Evolutionary conservation across 2,329 filamentous ascomycete genomes (phyloP), one percentile per base, ranked within the genome.

Genomic region (Talaromyces marneffei): DNA sequence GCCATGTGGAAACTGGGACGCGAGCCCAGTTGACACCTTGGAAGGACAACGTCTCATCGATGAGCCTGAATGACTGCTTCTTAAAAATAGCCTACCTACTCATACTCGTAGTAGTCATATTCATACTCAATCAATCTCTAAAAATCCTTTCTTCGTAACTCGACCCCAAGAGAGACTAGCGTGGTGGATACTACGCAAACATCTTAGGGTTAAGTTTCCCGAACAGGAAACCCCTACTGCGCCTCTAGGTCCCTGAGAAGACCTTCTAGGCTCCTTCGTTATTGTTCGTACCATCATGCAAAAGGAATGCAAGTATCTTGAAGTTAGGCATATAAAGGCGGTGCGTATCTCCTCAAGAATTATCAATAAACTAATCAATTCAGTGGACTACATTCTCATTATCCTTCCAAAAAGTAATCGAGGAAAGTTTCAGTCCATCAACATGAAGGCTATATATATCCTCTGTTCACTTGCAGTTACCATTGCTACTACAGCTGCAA

Each of bases 171-270:
- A 2, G n/a, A n/a, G 54, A 31, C 39, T 57, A 57, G 37, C 54
- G 39, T 23, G 18, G 56, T 56, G 33, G 54, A 42, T 37, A 37
- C 25, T 12, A 14, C 18, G 1, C 12, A 27, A 18, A 39, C 12
- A 55, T 27, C 39, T 59, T 40, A 44, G 18, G 53, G 37, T 9
- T 20, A 53, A 33, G 33, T 40, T 48, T 12, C 59, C 55, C 60
- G 31, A 60, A 55, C 53, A 59, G 39, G 54, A 7, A 54, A 27
- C 42, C 18, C n/a, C 3, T 25, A 46, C 23, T 33, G 50, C 40
- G 7, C 35, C 25, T 55, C 52, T 18, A n/a, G 12, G n/a, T 40
- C n/a, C 6, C 20, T 40, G 10, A 57, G 23, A 31, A 57, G 23
- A 31, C 6, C 25, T 31, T 35, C 39, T 39, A 57, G 37, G 37